These are phyloP conservation scores for Diospyros kaki DNA, from an alignment of 148 eudicot genomes.

Conservation along the genomic window DNA sequence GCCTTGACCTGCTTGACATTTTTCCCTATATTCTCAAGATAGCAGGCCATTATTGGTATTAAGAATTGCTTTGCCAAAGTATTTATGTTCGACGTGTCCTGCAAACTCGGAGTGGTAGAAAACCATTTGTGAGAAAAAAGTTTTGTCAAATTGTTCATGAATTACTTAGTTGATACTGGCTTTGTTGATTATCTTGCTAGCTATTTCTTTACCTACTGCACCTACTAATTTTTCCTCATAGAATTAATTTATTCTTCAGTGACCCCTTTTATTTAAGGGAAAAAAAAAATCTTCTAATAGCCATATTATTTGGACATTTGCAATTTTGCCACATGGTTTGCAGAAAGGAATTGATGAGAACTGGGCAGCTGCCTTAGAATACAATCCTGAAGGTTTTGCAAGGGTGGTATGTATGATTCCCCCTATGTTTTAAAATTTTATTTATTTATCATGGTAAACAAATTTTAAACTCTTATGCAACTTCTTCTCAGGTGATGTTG, in stretches of 20 bases:
- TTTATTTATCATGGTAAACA: neutral
- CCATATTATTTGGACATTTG: constrained; percentile 9
- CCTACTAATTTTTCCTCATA: neutral
- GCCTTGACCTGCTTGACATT: too few species aligned
- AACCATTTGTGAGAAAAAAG: too few species aligned
- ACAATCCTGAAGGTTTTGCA: constrained; percentile 97
- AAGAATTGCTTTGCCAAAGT: too few species aligned
- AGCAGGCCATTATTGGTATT: too few species aligned
- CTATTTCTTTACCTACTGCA: neutral
- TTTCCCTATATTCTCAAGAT: too few species aligned
- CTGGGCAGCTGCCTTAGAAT: constrained; percentile 93
- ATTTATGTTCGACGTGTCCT: too few species aligned
- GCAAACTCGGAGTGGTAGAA: too few species aligned
- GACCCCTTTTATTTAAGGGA: too few species aligned
- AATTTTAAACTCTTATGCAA: neutral
- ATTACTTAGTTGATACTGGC: neutral
- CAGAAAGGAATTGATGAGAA: constrained; percentile 99
- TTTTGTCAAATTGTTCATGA: too few species aligned
- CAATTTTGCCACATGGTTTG: constrained; percentile 20
- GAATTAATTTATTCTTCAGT: neutral
- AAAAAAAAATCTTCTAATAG: too few species aligned
- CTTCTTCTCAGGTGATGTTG: constrained; percentile 77
- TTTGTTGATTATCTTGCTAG: neutral
- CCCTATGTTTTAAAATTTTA: neutral
- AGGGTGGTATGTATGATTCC: constrained; percentile 71